Percentiles rank a stretch among this genome's conserved stretches.
These are phyloP conservation scores for Akanthomyces muscarius DNA, from an alignment of 2,329 filamentous ascomycete genomes.

Conservation along the genomic window DNA sequence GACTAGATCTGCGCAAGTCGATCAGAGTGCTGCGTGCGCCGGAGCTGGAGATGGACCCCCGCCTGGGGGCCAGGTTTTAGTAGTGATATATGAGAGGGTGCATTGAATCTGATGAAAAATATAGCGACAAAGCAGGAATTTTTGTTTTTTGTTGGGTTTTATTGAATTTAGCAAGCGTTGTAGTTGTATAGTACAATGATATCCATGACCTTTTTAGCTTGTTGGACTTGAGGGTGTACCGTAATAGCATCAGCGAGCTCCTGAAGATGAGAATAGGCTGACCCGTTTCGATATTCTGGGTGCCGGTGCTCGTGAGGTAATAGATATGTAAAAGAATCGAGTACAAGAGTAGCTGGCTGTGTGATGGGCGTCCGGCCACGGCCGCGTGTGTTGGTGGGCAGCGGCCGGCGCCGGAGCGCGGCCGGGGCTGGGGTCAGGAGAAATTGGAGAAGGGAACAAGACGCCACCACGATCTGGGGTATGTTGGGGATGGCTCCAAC, in stretches of 20 bases:
- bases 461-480: neutral
- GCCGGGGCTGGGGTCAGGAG: neutral
- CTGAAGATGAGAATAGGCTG: neutral
- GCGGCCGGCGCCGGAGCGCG: constrained; percentile 12
- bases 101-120: neutral
- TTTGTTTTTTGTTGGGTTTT: neutral
- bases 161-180: neutral
- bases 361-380: neutral
- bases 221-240: neutral
- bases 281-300: neutral
- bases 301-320: neutral
- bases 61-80: neutral
- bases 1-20: constrained; percentile 33
- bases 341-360: neutral
- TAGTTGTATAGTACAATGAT: neutral
- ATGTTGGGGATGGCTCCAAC: neutral
- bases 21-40: constrained; percentile 34
- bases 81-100: too few relatives aligned
- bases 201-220: neutral
- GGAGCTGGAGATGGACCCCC: neutral
- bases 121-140: neutral
- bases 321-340: constrained; percentile 7
- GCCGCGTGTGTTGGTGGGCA: neutral
- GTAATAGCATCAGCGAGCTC: neutral
- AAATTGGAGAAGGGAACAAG: neutral